phyloP scores from a whole-genome alignment of 2,329 filamentous ascomycete genomes.

The Samsoniella hepiali region DNA sequence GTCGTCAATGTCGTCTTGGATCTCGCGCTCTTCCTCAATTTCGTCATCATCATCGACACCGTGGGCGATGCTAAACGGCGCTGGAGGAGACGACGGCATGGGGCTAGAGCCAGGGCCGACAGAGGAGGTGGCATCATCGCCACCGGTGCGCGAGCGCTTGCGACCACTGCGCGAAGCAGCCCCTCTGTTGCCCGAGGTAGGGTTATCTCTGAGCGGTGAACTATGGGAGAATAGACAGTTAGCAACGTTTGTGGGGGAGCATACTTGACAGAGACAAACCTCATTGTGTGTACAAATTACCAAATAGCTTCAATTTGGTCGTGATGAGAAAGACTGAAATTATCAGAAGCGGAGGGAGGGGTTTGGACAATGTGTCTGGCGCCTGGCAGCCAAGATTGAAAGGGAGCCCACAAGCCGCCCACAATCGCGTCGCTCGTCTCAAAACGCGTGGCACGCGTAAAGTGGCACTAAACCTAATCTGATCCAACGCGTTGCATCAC shows the following conservation, averaged over 20 bases:
- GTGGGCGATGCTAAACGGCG: slow-evolving; percentile 58
- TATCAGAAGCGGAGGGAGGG: neutral
- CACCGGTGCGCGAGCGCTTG: slow-evolving; percentile 53
- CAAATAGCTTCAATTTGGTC: neutral
- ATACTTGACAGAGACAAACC: neutral
- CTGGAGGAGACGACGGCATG: slow-evolving; percentile 64
- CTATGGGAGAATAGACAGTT: slow-evolving; percentile 41
- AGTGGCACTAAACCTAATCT: slow-evolving; percentile 38
- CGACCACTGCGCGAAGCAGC: slow-evolving; percentile 48
- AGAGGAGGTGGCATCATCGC: slow-evolving; percentile 51
- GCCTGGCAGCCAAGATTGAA: slow-evolving; percentile 14
- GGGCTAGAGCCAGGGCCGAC: slow-evolving; percentile 55
- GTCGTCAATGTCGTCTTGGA: slow-evolving; percentile 71
- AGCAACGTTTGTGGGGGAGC: neutral
- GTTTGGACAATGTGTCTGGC: neutral
- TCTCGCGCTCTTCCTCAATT: slow-evolving; percentile 66
- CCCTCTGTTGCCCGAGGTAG: slow-evolving; percentile 80
- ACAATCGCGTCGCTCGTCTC: slow-evolving; percentile 9
- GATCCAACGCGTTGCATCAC: slow-evolving; percentile 23
- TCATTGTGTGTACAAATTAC: slow-evolving; percentile 13
- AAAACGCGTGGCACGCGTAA: slow-evolving; percentile 38
- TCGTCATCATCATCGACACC: slow-evolving; percentile 69
- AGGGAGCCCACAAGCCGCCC: slow-evolving; percentile 15
- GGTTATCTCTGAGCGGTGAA: slow-evolving; percentile 77
- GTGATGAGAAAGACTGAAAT: neutral